Conservation (phyloP, 2,329 filamentous ascomycete genomes). For the Exophiala sideris region DNA sequence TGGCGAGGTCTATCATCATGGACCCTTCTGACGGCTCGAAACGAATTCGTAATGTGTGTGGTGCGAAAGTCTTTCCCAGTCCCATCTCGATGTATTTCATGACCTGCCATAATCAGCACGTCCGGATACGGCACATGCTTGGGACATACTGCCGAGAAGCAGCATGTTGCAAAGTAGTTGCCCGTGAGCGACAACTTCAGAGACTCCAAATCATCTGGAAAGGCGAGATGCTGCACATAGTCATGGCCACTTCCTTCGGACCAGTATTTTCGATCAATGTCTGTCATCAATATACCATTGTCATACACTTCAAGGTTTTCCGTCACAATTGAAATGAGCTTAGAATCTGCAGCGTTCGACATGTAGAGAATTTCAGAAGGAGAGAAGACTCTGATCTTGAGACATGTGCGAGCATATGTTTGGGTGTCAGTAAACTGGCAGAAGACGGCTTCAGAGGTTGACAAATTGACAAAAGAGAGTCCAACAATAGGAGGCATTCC, state of each 20-base stretch:
- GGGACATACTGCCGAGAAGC: conserved; percentile 72
- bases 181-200: conserved; percentile 75
- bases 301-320: conserved; percentile 57
- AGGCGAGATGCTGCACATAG: conserved; percentile 74
- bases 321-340: conserved; percentile 69
- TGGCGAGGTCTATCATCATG: conserved; percentile 93
- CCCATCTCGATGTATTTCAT: conserved; percentile 76
- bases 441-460: conserved; percentile 77
- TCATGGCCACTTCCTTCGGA: conserved; percentile 74
- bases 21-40: conserved; percentile 86
- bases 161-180: conserved; percentile 83
- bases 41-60: conserved; percentile 78
- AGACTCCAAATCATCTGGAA: conserved; percentile 73
- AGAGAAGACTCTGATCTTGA: conserved; percentile 78
- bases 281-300: conserved; percentile 51
- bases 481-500: conserved; percentile 81
- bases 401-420: conserved; percentile 81
- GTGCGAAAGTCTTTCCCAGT: conserved; percentile 64
- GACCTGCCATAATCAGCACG: conserved; percentile 50
- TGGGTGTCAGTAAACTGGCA: conserved; percentile 93
- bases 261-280: conserved; percentile 77
- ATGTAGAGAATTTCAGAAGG: conserved; percentile 79
- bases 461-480: conserved; percentile 80
- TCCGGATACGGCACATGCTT: not conserved
- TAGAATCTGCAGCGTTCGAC: conserved; percentile 69